Percentiles rank a stretch among this genome's conserved stretches.
Evolutionary conservation across 345 rosid genomes (phyloP).

Genomic region (Theobroma cacao): DNA sequence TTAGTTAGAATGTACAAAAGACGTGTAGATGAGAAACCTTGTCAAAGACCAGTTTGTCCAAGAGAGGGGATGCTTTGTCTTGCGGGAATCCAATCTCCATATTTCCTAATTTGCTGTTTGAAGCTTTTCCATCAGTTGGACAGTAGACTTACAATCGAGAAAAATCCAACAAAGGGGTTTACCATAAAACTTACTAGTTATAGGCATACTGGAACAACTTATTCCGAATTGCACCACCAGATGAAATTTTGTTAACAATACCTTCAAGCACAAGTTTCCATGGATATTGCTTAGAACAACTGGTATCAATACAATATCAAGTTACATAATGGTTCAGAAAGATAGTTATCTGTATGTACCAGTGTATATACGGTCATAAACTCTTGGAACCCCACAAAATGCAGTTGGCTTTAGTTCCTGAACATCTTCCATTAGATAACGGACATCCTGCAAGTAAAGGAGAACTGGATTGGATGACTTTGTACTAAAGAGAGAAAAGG

Average conservation of each 20-base stretch:
- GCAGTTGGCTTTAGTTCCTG: constrained; percentile 82
- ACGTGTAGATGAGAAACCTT: constrained; percentile 44
- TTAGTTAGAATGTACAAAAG: neutral
- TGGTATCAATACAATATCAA: neutral
- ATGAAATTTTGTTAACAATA: constrained; percentile 54
- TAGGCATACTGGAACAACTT: constrained; percentile 71
- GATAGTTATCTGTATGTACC: constrained; percentile 32
- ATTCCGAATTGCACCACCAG: constrained; percentile 64
- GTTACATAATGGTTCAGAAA: neutral
- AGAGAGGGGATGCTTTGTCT: constrained; percentile 79
- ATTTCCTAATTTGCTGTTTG: constrained; percentile 69
- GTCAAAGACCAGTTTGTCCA: constrained; percentile 74
- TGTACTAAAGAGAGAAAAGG: neutral
- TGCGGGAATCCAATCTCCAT: constrained; percentile 73
- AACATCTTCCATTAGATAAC: constrained; percentile 75
- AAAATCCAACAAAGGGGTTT: neutral
- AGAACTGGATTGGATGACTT: neutral
- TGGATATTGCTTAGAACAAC: neutral
- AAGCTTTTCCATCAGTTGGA: constrained; percentile 20
- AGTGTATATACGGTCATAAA: constrained; percentile 73
- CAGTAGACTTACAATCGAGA: neutral
- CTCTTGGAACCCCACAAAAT: constrained; percentile 87
- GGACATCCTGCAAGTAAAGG: constrained; percentile 50
- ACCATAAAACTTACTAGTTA: constrained; percentile 61
- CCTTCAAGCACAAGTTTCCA: constrained; percentile 45